Conservation (phyloP, 208 protist genomes). For the Wallacemonas rigidus region DNA sequence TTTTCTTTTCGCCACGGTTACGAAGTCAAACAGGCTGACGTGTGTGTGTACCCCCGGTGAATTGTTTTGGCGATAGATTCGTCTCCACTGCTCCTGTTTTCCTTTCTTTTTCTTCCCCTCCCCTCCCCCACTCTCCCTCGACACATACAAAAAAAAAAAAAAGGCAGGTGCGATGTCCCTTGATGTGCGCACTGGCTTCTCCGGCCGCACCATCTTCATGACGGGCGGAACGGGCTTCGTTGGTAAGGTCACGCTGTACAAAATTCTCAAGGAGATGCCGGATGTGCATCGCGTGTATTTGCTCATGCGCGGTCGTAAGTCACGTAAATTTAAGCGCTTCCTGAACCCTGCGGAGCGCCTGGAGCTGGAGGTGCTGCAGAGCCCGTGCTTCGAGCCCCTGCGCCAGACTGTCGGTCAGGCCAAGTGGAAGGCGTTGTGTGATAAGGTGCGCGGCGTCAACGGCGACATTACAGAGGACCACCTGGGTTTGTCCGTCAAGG, state of each 20-base stretch:
- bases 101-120: slow-evolving; percentile 1
- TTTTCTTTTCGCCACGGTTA: no score
- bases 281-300: slow-evolving; percentile 76
- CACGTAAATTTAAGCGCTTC: slow-evolving; percentile 59
- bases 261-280: slow-evolving; percentile 78
- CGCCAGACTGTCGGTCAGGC: slow-evolving; percentile 55
- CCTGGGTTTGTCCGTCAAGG: slow-evolving; percentile 60
- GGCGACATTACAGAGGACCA: slow-evolving; percentile 76
- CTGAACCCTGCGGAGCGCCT: slow-evolving; percentile 73
- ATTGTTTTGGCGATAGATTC: no score
- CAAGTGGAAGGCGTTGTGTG: slow-evolving; percentile 45
- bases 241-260: slow-evolving; percentile 85
- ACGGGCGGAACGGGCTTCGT: slow-evolving; percentile 89
- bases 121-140: not conserved
- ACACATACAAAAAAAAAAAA: slow-evolving; percentile 9
- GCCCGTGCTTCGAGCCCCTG: slow-evolving; percentile 78
- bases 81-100: slow-evolving; percentile 7
- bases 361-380: slow-evolving; percentile 72
- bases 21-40: no score
- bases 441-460: slow-evolving; percentile 59
- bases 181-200: slow-evolving; percentile 63
- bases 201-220: slow-evolving; percentile 67
- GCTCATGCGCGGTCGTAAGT: slow-evolving; percentile 80
- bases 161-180: slow-evolving; percentile 42
- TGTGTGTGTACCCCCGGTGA: no score